Conservation (phyloP, 345 rosid species). For the Trapa incisa region DNA sequence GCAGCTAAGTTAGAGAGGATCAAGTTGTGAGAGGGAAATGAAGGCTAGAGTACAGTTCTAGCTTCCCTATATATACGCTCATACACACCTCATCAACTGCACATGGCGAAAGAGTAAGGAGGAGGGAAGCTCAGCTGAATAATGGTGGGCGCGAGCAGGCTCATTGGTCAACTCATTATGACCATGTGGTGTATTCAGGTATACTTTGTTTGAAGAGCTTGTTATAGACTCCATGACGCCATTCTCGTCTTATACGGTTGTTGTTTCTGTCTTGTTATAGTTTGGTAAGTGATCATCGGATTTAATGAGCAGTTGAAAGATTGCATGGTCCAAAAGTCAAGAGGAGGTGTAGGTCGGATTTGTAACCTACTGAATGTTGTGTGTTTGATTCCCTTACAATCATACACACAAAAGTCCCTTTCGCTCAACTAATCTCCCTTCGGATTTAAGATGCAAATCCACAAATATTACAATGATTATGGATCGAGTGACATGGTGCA, state of each 20-base stretch:
- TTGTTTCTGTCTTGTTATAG: background rate
- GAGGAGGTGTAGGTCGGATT: background rate
- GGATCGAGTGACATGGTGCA: no score
- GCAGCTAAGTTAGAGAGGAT: background rate
- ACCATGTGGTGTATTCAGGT: background rate
- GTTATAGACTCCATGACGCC: background rate
- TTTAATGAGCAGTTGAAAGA: conserved; percentile 1
- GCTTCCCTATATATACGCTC: background rate
- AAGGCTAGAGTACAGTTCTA: background rate
- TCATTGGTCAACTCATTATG: background rate
- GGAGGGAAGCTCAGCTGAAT: background rate
- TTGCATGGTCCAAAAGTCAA: background rate
- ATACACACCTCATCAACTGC: no score
- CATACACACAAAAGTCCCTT: background rate
- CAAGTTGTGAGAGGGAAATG: background rate
- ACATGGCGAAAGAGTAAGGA: background rate
- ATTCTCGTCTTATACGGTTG: background rate
- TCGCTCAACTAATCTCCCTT: background rate
- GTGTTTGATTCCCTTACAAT: no score
- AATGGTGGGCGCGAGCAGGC: no score
- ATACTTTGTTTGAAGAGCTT: background rate
- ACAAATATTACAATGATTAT: background rate
- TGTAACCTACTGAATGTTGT: background rate
- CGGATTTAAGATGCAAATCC: background rate
- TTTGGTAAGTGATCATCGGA: conserved; percentile 1